Evolutionary conservation across 2,329 filamentous ascomycete species (phyloP).

Genomic region (Mollisia scopiformis): DNA sequence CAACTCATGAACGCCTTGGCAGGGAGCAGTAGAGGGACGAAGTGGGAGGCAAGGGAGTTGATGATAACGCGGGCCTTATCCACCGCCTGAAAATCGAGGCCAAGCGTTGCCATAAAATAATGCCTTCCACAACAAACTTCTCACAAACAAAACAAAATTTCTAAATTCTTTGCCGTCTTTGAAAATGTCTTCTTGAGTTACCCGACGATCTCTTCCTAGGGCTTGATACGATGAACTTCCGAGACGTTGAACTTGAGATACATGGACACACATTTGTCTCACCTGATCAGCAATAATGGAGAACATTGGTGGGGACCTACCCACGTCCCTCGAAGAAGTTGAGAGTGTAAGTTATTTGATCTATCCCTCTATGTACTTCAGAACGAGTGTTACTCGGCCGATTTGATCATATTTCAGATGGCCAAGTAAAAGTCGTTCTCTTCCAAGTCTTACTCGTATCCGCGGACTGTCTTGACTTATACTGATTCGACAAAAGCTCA

Average conservation of each 20-base stretch:
- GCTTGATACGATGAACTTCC: background rate
- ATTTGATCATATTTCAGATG: too few species aligned
- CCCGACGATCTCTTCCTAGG: background rate
- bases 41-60: background rate
- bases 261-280: background rate
- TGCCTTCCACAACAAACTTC: background rate
- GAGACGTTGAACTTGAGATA: background rate
- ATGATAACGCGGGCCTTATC: too few species aligned
- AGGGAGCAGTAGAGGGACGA: background rate
- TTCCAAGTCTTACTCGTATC: too few species aligned
- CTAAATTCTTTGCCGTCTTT: background rate
- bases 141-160: background rate
- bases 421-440: too few species aligned
- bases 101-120: background rate
- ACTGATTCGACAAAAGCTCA: slow-evolving; percentile 38
- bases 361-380: background rate
- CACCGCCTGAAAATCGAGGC: too few species aligned
- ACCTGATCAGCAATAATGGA: slow-evolving; percentile 20
- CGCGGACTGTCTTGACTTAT: too few species aligned
- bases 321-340: slow-evolving; percentile 35
- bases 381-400: too few species aligned
- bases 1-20: background rate
- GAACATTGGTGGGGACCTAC: slow-evolving; percentile 23
- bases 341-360: slow-evolving; percentile 31
- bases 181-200: background rate